Base-by-base conservation (phyloP, 306 rosid species). In the Cucurbita ficifolia region DNA sequence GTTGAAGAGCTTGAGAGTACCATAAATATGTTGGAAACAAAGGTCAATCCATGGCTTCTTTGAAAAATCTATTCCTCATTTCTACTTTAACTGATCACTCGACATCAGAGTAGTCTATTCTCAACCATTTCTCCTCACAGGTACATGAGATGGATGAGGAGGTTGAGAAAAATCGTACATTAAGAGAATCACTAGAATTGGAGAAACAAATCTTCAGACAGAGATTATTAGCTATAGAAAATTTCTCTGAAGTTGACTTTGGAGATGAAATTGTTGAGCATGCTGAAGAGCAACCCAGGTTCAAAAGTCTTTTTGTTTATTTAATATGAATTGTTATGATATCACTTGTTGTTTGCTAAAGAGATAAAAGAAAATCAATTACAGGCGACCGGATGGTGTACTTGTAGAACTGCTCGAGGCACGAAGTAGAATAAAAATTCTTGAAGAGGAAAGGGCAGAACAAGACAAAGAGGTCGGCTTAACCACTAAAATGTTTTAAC, bases 1-100 rank as follows among this genome's bases (percentile, higher is more conserved):
- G 86, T 94, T 79, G 98, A 90, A 82, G 98, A 94, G 84, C 97
- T 94, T 56, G 98, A 94, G 77, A 78, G 86, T 76, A 94, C 98
- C 78, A 85, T 94, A 79, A 86, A 94, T 86, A 93, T 90, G 77
- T 83, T 94, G 64, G 98, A 94, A 86, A 86, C 84, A 75, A 94
- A 90, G 98, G 98, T 94, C 67, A 52, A 19, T 16, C 21, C 56
- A 62, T 4, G 67, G 82, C 69, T 86, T 40, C 60, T 43, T 53
- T 6, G 69, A 16, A 33, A 54, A 67, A 35, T 16, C 54, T 40
- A 24, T 54, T 62, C 18, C 18, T 45, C 35, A 51, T 21, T 55
- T 74, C 58, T 72, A 12, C 33, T 29, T 29, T 49, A 52, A 68
- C 52, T 46, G 56, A 22, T 16, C 38, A 22, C 56, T 46, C 12